These are phyloP conservation scores for Hyphopichia pseudoburtonii DNA, from an alignment of 1,139 yeast species.

Conservation along the genomic window DNA sequence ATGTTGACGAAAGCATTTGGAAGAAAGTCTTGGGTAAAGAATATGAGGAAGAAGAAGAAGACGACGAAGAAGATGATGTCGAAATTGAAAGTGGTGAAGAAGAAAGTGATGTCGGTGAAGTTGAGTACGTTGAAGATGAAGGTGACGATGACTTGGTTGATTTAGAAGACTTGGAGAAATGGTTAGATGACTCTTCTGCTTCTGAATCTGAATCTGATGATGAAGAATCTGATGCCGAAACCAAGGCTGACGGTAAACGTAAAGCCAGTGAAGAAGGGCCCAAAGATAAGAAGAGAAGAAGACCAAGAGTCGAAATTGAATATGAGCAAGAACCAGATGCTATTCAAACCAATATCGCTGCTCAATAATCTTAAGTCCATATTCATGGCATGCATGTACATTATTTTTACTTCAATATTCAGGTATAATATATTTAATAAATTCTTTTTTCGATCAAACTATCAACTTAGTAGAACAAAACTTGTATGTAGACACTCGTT, in stretches of 20 bases:
- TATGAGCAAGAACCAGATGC: constrained; percentile 70
- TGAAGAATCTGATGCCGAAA: constrained; percentile 23
- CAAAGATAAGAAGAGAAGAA: constrained; percentile 50
- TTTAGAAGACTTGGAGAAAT: constrained; percentile 85
- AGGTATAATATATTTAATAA: too few species aligned
- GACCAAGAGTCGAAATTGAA: constrained; percentile 80
- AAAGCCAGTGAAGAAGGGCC: constrained; percentile 31
- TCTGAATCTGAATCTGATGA: constrained; percentile 34
- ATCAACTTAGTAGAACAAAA: too few species aligned
- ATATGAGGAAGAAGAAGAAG: constrained; percentile 60
- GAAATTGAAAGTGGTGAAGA: constrained; percentile 57
- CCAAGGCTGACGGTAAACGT: constrained; percentile 34
- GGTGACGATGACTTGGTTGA: constrained; percentile 89
- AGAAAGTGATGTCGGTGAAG: constrained; percentile 68
- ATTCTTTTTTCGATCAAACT: too few species aligned
- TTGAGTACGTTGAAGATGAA: constrained; percentile 83
- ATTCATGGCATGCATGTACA: neutral
- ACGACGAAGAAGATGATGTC: constrained; percentile 59
- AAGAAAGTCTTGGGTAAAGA: constrained; percentile 83
- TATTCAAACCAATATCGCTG: constrained; percentile 33
- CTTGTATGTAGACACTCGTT: too few species aligned
- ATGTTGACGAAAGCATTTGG: constrained; percentile 96
- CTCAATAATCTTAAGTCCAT: constrained; percentile 6
- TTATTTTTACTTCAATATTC: constrained; percentile 2
- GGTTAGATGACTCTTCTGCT: constrained; percentile 72